A percentile compares a stretch with the other conserved stretches of the same genome.
These are phyloP conservation scores for Neoboletus subvelutipes DNA, from an alignment of 768 basidiomycete species.

Conservation along the genomic window DNA sequence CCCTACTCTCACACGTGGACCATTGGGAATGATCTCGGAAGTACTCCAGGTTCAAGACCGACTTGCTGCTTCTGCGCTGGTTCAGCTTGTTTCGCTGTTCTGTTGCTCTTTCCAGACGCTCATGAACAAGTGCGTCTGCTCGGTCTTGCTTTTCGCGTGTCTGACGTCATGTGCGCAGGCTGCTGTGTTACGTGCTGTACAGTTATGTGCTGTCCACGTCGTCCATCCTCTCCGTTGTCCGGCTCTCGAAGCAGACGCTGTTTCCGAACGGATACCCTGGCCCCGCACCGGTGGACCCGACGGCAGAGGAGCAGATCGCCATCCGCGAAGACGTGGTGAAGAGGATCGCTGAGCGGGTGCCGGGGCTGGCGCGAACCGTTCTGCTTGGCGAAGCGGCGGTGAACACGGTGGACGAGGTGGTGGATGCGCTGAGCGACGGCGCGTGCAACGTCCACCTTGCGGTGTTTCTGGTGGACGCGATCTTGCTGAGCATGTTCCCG, in stretches of 20 bases:
- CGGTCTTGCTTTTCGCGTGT: background rate
- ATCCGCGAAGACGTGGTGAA: constrained; percentile 45
- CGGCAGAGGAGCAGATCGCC: constrained; percentile 67
- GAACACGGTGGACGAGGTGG: constrained; percentile 47
- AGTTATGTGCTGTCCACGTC: constrained; percentile 50
- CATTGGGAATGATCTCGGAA: constrained; percentile 47
- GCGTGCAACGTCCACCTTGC: constrained; percentile 80
- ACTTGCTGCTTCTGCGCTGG: constrained; percentile 45
- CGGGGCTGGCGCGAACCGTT: constrained; percentile 17
- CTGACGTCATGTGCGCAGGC: constrained; percentile 38
- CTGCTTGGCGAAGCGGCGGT: constrained; percentile 51
- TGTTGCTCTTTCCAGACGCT: constrained; percentile 50
- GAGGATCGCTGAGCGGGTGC: constrained; percentile 41
- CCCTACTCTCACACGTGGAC: constrained; percentile 41
- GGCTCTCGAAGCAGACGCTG: constrained; percentile 62
- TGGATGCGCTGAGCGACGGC: constrained; percentile 60
- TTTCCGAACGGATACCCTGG: constrained; percentile 92
- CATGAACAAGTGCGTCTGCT: constrained; percentile 51
- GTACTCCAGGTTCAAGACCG: constrained; percentile 50
- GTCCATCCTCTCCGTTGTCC: constrained; percentile 52
- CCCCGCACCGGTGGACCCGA: constrained; percentile 69
- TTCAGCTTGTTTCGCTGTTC: constrained; percentile 48
- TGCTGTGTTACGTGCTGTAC: constrained; percentile 68
- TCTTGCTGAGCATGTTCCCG: constrained; percentile 74
- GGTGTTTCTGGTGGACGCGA: constrained; percentile 68